Evolutionary conservation across 169 alveolate genomes (phyloP), one percentile per base, ranked within the genome.

Genomic region (Babesia gibsoni): DNA sequence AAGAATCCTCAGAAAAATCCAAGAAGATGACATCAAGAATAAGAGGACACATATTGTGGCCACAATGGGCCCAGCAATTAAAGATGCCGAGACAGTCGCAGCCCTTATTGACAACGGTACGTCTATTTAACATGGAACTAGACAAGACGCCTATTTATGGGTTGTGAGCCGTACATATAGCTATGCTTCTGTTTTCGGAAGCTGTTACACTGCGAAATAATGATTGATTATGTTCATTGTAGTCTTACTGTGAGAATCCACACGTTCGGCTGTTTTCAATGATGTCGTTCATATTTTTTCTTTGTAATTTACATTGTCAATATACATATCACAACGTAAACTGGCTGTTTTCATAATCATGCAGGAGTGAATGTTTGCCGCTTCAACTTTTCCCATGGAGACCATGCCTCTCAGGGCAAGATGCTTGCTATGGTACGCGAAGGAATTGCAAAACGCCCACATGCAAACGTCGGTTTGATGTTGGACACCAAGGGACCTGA

Each of bases 401-500:
- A 94, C 67, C 99, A 96, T 69, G 96, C 93, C 77, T 90, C 95
- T 18, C 99, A 95, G 64, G 93, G 88, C 30, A 90, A 91, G 53
- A 93, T 93, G 52, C 92, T 96, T 10, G 89, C 82, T 37, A 85
- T 67, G 63, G 75, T 96, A 0, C 89, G 93, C 64, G 96, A 95
- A 75, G 99, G 99, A 0, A 80, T 91, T 50, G 95, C 90, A 73
- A 90, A 89, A 57, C 93, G 98, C 48, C 98, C 98, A 1, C 93
- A 94, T 18, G 90, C 93, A 65, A 84, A 93, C 4, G 84, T 94
- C 23, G 99, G 98, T 12, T 81, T 96, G 66, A 83, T 97, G 88
- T 90, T 98, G 52, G 99, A 98, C 82, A 98, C 99, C n/a, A 98
- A 97, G 84, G 99, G 99, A 0, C 99, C 99, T 1, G 99, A 98